Evolutionary conservation across 2,329 filamentous ascomycete genomes (phyloP).

Genomic region (Amesomyces nigricolor): DNA sequence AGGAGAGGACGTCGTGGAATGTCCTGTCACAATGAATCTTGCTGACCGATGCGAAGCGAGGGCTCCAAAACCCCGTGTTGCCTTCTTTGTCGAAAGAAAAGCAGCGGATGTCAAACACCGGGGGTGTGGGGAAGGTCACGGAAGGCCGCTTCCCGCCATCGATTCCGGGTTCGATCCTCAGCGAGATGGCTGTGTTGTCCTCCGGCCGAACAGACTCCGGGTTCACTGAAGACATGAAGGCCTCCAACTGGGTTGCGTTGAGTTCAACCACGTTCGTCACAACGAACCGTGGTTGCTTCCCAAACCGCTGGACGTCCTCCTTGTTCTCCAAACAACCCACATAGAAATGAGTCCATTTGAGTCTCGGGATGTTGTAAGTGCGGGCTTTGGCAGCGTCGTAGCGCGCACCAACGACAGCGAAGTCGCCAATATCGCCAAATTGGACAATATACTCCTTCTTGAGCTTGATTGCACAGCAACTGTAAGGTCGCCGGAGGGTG

Average conservation of each 20-base stretch:
- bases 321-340: slow-evolving; percentile 71
- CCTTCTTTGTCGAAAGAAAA: slow-evolving; percentile 71
- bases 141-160: slow-evolving; percentile 40
- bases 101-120: slow-evolving; percentile 75
- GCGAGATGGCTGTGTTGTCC: slow-evolving; percentile 37
- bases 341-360: slow-evolving; percentile 76
- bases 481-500: slow-evolving; percentile 33
- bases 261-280: slow-evolving; percentile 61
- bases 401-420: slow-evolving; percentile 70
- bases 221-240: slow-evolving; percentile 45
- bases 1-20: slow-evolving; percentile 62
- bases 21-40: slow-evolving; percentile 75
- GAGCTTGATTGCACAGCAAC: slow-evolving; percentile 65
- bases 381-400: slow-evolving; percentile 61
- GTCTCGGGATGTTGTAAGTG: slow-evolving; percentile 45
- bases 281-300: slow-evolving; percentile 54
- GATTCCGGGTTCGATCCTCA: slow-evolving; percentile 44
- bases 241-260: slow-evolving; percentile 44
- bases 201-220: slow-evolving; percentile 36
- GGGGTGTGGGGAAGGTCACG: slow-evolving; percentile 60
- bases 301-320: slow-evolving; percentile 47
- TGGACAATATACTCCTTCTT: slow-evolving; percentile 80
- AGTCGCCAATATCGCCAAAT: slow-evolving; percentile 77
- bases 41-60: slow-evolving; percentile 68
- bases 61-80: slow-evolving; percentile 64